Evolutionary conservation across 140 eudicot genomes (phyloP).

Genomic region (Flaveria floridana): DNA sequence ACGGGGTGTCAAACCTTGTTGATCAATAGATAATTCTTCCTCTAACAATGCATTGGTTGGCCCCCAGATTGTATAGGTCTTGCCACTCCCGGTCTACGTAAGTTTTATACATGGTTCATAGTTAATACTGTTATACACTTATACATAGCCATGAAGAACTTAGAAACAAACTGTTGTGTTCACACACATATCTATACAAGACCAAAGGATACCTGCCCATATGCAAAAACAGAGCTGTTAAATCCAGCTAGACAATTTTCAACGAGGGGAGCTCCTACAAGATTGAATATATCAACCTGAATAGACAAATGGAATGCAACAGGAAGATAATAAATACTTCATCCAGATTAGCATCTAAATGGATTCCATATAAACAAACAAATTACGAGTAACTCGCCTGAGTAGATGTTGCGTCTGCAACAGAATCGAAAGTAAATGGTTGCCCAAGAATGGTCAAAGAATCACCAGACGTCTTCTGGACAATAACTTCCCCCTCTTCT

Average conservation of each 20-base stretch:
- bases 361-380: not conserved
- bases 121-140: not conserved
- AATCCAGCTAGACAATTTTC: slow-evolving; percentile 96
- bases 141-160: slow-evolving; percentile 6
- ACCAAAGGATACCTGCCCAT: slow-evolving; percentile 75
- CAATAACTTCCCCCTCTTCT: slow-evolving; percentile 49
- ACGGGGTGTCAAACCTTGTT: slow-evolving; percentile 94
- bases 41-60: slow-evolving; percentile 78
- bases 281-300: slow-evolving; percentile 81
- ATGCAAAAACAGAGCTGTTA: slow-evolving; percentile 96
- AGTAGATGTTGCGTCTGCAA: slow-evolving; percentile 66
- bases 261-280: slow-evolving; percentile 90
- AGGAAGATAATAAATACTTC: slow-evolving; percentile 16
- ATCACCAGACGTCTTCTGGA: slow-evolving; percentile 61
- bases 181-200: slow-evolving; percentile 4
- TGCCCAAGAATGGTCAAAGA: slow-evolving; percentile 74
- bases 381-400: slow-evolving; percentile 51
- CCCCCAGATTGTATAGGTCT: slow-evolving; percentile 97
- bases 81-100: slow-evolving; percentile 94
- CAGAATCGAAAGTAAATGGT: slow-evolving; percentile 76
- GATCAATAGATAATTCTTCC: slow-evolving; percentile 52
- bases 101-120: slow-evolving; percentile 8
- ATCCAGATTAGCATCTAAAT: not conserved
- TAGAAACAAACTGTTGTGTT: not conserved
- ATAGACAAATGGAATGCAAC: slow-evolving; percentile 12